Evolutionary conservation across 1,284 basidiomycete species (phyloP), one percentile per base, ranked within the genome.

Genomic region (Amylostereum chailletii): DNA sequence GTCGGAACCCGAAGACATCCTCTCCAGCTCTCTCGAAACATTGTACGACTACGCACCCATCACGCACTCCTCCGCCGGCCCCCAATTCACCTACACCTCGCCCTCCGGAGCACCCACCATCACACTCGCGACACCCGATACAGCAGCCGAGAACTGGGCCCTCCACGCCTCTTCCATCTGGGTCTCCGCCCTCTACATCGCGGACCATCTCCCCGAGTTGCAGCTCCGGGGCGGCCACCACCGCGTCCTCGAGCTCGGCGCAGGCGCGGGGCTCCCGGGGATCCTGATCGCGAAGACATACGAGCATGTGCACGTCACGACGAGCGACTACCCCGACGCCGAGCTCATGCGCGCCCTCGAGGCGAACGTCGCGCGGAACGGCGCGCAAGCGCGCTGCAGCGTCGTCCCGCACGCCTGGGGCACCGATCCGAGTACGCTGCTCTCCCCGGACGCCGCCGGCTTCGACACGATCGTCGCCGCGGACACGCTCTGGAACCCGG

Each of bases 151-250:
- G 7, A 86, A 89, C 56, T 88, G 85, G 85, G 70, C 74, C 4
- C 62, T 89, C 3, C 85, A 89, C 53, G 86, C 85, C 1, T 81
- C 82, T 4, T 81, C 82, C 11, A 78, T 89, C 57, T 89, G 85
- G 86, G 65, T 73, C 3, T 73, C 85, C 3, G 76, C 85, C 2
- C 62, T 77, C 47, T 84, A 77, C 64, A 62, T 86, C 40, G 80
- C 79, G 45, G 76, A 86, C 60, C 77, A 86, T 54, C 52, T 86
- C 34, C 61, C 69, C 33, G 67, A 73, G 34, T 63, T 83, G 1
- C 42, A 51, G 31, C 53, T 79, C 19, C 44, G 31, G 36, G 10
- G 3, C 43, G 46, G 34, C 34, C 57, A 5, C 44, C 52, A 42
- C 32, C 69, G 65, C 39, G 58, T 86, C n/a, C 70, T 89, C 6